phyloP scores from a whole-genome alignment of 2,329 filamentous ascomycete genomes.

The Didymella pomorum region DNA sequence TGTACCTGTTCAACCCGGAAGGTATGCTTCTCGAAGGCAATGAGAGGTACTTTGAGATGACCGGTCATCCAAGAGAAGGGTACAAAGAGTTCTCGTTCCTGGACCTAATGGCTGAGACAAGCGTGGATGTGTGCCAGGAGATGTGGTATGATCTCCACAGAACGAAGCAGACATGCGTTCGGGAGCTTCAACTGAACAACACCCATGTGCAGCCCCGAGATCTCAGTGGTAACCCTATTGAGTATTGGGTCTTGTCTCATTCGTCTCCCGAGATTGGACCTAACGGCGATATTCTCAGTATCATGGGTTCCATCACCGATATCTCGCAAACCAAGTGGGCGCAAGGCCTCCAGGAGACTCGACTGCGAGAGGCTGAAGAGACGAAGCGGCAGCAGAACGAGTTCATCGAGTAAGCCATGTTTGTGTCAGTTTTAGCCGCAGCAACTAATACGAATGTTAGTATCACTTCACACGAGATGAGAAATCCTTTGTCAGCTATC shows the following conservation, averaged over 20 bases:
- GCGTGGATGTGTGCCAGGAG: slow-evolving; percentile 40
- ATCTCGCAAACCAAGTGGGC: slow-evolving; percentile 49
- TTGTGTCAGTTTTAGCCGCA: neutral
- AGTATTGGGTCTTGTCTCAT: slow-evolving; percentile 55
- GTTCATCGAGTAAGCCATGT: slow-evolving; percentile 39
- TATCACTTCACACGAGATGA: slow-evolving; percentile 49
- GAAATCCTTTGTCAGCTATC: slow-evolving; percentile 46
- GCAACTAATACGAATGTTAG: neutral
- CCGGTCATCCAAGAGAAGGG: slow-evolving; percentile 51
- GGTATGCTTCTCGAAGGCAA: slow-evolving; percentile 55
- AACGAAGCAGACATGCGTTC: slow-evolving; percentile 49
- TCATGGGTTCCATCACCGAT: slow-evolving; percentile 45
- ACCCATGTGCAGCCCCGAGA: slow-evolving; percentile 42
- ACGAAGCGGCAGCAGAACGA: slow-evolving; percentile 47
- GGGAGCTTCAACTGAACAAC: slow-evolving; percentile 56
- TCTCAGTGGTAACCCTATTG: slow-evolving; percentile 51
- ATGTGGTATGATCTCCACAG: slow-evolving; percentile 52
- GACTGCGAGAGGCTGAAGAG: slow-evolving; percentile 42
- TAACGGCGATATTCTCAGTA: slow-evolving; percentile 36
- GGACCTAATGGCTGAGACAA: slow-evolving; percentile 51
- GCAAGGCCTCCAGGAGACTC: slow-evolving; percentile 43
- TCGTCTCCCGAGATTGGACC: slow-evolving; percentile 39
- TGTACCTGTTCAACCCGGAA: slow-evolving; percentile 49
- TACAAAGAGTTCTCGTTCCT: slow-evolving; percentile 55
- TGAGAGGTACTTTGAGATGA: slow-evolving; percentile 59